A percentile compares a stretch with the other conserved stretches of the same genome.
These are phyloP conservation scores for Ogataea pignaliae DNA, from an alignment of 805 yeast species.

Conservation along the genomic window DNA sequence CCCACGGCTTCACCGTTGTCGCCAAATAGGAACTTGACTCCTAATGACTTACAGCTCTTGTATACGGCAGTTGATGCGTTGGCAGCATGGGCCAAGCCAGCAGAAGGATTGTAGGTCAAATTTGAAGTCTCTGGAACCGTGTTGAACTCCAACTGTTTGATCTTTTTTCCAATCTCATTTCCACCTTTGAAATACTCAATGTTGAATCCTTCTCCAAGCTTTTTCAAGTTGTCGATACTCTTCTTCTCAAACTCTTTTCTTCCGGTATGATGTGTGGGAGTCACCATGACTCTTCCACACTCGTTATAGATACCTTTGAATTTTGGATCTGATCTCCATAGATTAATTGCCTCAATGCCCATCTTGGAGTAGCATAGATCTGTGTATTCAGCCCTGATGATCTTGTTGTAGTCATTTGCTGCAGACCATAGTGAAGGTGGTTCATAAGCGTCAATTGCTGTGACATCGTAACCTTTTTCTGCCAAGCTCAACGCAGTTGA, in stretches of 20 bases:
- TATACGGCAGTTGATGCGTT: constrained; percentile 33
- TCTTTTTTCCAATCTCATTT: constrained; percentile 23
- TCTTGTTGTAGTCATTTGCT: constrained; percentile 45
- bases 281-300: constrained; percentile 40
- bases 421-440: constrained; percentile 45
- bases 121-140: constrained; percentile 10
- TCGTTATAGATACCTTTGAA: constrained; percentile 32
- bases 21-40: constrained; percentile 35
- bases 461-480: constrained; percentile 28
- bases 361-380: constrained; percentile 38
- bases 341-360: constrained; percentile 40
- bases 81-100: constrained; percentile 41
- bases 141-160: constrained; percentile 15
- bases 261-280: constrained; percentile 30
- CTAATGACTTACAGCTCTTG: constrained; percentile 22
- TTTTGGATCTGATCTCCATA: constrained; percentile 35
- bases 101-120: constrained; percentile 33
- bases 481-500: constrained; percentile 38
- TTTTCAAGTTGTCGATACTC: constrained; percentile 33
- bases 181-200: constrained; percentile 30
- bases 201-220: constrained; percentile 23
- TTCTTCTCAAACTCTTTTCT: constrained; percentile 34
- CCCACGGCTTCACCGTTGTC: constrained; percentile 23
- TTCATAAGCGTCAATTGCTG: constrained; percentile 36
- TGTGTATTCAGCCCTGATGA: constrained; percentile 43